Conservation (phyloP, 1,284 basidiomycete genomes). For the Golubevia pallescens region DNA sequence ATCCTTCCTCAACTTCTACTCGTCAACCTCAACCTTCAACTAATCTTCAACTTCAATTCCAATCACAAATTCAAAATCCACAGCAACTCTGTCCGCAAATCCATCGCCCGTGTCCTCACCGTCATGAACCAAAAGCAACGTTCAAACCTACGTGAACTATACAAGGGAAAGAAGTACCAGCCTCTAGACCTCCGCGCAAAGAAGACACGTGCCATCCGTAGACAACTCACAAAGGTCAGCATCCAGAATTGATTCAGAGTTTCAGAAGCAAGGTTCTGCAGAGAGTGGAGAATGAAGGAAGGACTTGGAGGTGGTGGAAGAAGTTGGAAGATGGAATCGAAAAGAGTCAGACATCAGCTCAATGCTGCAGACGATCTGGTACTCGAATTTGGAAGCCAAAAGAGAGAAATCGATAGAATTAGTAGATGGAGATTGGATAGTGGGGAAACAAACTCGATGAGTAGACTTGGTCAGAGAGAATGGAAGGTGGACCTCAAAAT, state of each 20-base stretch:
- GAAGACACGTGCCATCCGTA: slow-evolving; percentile 63
- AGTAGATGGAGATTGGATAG: background rate
- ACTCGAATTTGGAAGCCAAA: no score
- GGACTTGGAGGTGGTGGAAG: background rate
- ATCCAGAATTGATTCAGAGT: background rate
- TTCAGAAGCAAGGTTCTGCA: background rate
- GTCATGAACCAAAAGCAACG: slow-evolving; percentile 65
- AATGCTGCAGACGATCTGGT: no score
- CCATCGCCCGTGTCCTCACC: slow-evolving; percentile 62
- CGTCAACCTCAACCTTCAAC: no score
- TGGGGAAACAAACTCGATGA: background rate
- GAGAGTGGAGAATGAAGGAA: slow-evolving; percentile 3
- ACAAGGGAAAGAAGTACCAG: slow-evolving; percentile 63
- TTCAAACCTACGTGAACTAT: slow-evolving; percentile 60
- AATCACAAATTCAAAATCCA: background rate
- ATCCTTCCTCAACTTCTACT: no score
- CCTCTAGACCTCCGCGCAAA: slow-evolving; percentile 63
- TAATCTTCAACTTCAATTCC: no score
- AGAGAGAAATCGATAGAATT: background rate
- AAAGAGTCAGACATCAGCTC: background rate
- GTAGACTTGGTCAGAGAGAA: background rate
- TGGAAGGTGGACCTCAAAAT: background rate
- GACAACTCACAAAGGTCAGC: slow-evolving; percentile 59
- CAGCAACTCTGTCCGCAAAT: slow-evolving; percentile 63
- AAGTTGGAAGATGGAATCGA: background rate